These are phyloP conservation scores for Boechera retrofracta DNA, from an alignment of 345 rosid genomes.

Conservation along the genomic window DNA sequence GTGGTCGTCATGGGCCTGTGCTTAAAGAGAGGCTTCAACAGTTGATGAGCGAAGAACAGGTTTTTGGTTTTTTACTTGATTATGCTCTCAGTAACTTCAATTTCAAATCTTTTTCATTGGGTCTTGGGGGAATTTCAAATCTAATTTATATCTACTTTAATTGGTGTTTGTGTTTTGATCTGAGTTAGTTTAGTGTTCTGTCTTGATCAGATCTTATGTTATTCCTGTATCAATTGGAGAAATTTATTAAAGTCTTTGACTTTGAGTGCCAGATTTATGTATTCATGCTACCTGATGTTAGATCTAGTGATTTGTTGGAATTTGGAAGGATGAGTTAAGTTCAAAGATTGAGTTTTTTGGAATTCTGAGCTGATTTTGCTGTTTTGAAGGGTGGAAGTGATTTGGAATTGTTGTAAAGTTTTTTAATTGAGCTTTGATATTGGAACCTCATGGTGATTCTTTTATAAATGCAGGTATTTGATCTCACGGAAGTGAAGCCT, in stretches of 20 bases:
- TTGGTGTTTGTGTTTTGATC: constrained; percentile 13
- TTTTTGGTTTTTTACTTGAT: constrained; percentile 12
- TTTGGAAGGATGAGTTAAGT: constrained; percentile 11
- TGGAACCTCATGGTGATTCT: neutral
- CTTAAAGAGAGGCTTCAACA: constrained; percentile 79
- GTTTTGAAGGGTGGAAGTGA: neutral
- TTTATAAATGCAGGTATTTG: constrained; percentile 72
- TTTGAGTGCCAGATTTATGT: neutral
- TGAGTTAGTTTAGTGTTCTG: constrained; percentile 9
- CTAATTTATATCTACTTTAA: neutral
- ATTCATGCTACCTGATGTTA: constrained; percentile 26
- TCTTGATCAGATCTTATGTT: constrained; percentile 3
- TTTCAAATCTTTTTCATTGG: neutral
- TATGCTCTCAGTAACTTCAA: constrained; percentile 2
- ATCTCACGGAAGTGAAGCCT: constrained; percentile 80
- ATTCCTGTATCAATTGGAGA: neutral
- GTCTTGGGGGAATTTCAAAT: neutral
- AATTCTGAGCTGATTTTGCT: constrained; percentile 6
- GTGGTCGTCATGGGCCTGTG: constrained; percentile 86
- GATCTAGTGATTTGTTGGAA: constrained; percentile 18
- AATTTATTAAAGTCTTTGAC: neutral
- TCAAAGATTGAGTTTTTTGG: constrained; percentile 22
- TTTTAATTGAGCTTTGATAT: neutral
- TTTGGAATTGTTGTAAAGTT: neutral
- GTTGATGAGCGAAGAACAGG: constrained; percentile 90